Conservation (phyloP, 2,329 filamentous ascomycete genomes). For the Sclerotinia spermophila region DNA sequence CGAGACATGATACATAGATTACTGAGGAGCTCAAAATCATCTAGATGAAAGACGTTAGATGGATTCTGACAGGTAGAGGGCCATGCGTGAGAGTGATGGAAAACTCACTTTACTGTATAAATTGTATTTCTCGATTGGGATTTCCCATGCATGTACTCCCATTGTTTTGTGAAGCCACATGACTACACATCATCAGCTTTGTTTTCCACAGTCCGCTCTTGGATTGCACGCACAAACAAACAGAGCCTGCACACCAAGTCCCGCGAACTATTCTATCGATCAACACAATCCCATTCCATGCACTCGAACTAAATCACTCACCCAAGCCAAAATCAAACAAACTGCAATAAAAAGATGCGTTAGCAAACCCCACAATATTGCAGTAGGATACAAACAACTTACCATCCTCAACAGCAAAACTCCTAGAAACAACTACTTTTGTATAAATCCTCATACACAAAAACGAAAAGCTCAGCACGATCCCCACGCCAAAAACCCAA, state of each 20-base stretch:
- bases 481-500: slow-evolving; percentile 9
- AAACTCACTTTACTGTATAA: slow-evolving; percentile 1
- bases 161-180: not conserved
- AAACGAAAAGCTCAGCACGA: not conserved
- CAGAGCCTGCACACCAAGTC: not conserved
- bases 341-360: not conserved
- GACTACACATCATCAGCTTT: not conserved
- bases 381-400: not conserved
- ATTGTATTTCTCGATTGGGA: not conserved
- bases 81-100: not conserved
- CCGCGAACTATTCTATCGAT: not conserved
- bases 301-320: not conserved
- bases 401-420: slow-evolving; percentile 9
- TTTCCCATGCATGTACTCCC: slow-evolving; percentile 10
- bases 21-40: slow-evolving; percentile 13
- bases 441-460: slow-evolving; percentile 3
- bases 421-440: not conserved
- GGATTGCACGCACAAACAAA: not conserved
- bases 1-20: slow-evolving; percentile 12
- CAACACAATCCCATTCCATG: not conserved
- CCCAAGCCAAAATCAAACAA: slow-evolving; percentile 13
- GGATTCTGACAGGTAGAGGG: not conserved
- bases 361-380: not conserved
- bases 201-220: no score
- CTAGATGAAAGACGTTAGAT: not conserved